These are phyloP conservation scores for Adenanthera pavonina DNA, from an alignment of 306 rosid species.

Conservation along the genomic window DNA sequence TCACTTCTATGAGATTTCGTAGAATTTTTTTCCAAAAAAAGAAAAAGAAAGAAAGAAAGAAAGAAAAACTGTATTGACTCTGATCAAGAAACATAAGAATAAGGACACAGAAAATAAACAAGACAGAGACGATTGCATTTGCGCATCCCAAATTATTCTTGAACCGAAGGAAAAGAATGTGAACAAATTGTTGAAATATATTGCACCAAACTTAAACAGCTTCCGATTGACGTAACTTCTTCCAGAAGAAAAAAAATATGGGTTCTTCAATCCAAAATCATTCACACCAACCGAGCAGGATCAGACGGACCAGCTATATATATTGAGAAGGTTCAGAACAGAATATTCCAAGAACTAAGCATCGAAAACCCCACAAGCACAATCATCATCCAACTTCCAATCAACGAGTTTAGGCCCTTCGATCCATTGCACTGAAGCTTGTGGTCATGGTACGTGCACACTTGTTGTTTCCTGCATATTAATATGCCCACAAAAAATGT, in stretches of 20 bases:
- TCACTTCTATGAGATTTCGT: no score
- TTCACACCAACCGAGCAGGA: not conserved
- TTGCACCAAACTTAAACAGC: conserved; percentile 36
- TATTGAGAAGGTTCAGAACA: conserved; percentile 14
- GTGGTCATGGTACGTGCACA: conserved; percentile 69
- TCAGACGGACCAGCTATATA: not conserved
- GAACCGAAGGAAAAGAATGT: conserved; percentile 28
- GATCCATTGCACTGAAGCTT: conserved; percentile 76
- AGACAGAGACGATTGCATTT: conserved; percentile 9
- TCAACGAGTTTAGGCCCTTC: conserved; percentile 44
- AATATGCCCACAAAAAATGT: conserved; percentile 11
- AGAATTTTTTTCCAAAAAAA: no score
- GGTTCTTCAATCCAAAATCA: conserved; percentile 29
- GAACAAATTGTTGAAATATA: not conserved
- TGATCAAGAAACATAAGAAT: not conserved
- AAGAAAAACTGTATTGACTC: not conserved
- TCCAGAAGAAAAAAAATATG: not conserved
- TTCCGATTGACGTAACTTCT: conserved; percentile 23
- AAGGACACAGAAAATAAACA: not conserved
- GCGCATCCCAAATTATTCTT: conserved; percentile 20
- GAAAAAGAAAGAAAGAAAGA: no score
- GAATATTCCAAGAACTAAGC: conserved; percentile 35
- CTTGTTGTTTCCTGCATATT: conserved; percentile 67
- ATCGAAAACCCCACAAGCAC: conserved; percentile 39
- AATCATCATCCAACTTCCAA: conserved; percentile 52